Evolutionary conservation across 2,329 filamentous ascomycete genomes (phyloP).

Genomic region (Fusarium avenaceum): DNA sequence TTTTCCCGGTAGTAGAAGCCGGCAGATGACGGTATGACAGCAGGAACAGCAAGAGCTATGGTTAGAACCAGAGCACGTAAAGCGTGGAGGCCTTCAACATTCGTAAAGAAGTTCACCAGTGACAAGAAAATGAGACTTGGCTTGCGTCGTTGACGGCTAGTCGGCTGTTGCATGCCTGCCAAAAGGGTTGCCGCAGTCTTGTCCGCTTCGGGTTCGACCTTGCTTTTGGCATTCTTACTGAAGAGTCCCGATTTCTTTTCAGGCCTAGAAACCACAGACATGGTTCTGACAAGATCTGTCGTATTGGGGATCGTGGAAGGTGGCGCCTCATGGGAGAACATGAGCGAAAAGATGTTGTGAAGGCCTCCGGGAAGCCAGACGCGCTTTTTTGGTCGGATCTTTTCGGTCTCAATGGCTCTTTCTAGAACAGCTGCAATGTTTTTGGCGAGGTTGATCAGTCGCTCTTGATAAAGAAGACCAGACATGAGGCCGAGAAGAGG

Average conservation of each 20-base stretch:
- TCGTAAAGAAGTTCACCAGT: slow-evolving; percentile 19
- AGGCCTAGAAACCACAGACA: slow-evolving; percentile 13
- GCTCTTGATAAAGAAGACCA: slow-evolving; percentile 18
- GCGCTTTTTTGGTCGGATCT: slow-evolving; percentile 1
- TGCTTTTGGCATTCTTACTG: slow-evolving; percentile 10
- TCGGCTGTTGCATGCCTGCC: slow-evolving; percentile 16
- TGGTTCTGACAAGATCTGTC: slow-evolving; percentile 10
- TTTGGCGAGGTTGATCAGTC: slow-evolving; percentile 18
- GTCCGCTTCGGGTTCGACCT: not conserved
- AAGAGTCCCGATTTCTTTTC: slow-evolving; percentile 17
- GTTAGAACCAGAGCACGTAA: slow-evolving; percentile 12
- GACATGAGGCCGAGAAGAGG: slow-evolving; percentile 23
- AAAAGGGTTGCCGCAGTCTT: slow-evolving; percentile 8
- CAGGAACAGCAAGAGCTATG: slow-evolving; percentile 17
- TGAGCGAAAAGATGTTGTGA: slow-evolving; percentile 11
- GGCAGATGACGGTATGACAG: slow-evolving; percentile 17
- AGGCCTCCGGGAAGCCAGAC: slow-evolving; percentile 22
- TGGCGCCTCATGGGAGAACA: slow-evolving; percentile 16
- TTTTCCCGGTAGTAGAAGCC: slow-evolving; percentile 43
- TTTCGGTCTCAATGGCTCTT: slow-evolving; percentile 11
- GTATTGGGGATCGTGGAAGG: slow-evolving; percentile 13
- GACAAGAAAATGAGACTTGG: slow-evolving; percentile 11
- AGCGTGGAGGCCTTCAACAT: slow-evolving; percentile 16
- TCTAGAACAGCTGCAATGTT: slow-evolving; percentile 5
- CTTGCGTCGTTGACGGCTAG: slow-evolving; percentile 16